Evolutionary conservation across 768 basidiomycete species (phyloP).

Genomic region (Hypholoma sublateritium): DNA sequence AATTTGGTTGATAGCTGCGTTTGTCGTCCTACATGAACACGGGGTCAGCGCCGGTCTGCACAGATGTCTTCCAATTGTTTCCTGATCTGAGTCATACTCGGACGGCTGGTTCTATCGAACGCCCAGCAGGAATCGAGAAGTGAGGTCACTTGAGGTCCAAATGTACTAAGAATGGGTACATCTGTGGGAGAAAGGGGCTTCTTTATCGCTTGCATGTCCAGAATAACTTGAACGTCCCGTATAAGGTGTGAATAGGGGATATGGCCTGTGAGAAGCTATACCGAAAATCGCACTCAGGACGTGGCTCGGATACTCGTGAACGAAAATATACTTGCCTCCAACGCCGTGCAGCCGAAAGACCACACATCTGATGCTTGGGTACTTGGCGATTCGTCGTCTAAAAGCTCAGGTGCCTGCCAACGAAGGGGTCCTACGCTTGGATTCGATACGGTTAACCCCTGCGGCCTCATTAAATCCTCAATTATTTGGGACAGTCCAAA

Average conservation of each 20-base stretch:
- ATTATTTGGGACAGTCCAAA: conserved; percentile 42
- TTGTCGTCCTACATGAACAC: conserved; percentile 43
- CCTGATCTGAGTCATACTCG: conserved; percentile 19
- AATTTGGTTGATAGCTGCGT: conserved; percentile 32
- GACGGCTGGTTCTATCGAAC: conserved; percentile 17
- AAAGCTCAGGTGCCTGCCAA: conserved; percentile 34
- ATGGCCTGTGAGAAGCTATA: conserved; percentile 23
- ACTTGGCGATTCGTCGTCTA: conserved; percentile 26
- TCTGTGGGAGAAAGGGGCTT: conserved; percentile 20
- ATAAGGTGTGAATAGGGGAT: conserved; percentile 22
- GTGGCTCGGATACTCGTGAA: not conserved
- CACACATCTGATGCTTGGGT: conserved; percentile 29
- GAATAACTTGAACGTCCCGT: conserved; percentile 21
- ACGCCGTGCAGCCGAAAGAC: conserved; percentile 36
- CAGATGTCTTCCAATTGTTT: conserved; percentile 15
- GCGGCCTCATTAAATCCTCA: conserved; percentile 25
- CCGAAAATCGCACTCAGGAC: not conserved
- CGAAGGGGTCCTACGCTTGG: conserved; percentile 29
- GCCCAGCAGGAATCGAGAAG: conserved; percentile 20
- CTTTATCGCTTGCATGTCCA: conserved; percentile 18
- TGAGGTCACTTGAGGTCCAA: conserved; percentile 3
- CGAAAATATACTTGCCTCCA: conserved; percentile 24
- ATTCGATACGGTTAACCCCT: conserved; percentile 28
- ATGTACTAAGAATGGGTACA: not conserved
- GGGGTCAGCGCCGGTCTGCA: conserved; percentile 12